Evolutionary conservation across 1,139 yeast genomes (phyloP).

Genomic region (Candida sp.): DNA sequence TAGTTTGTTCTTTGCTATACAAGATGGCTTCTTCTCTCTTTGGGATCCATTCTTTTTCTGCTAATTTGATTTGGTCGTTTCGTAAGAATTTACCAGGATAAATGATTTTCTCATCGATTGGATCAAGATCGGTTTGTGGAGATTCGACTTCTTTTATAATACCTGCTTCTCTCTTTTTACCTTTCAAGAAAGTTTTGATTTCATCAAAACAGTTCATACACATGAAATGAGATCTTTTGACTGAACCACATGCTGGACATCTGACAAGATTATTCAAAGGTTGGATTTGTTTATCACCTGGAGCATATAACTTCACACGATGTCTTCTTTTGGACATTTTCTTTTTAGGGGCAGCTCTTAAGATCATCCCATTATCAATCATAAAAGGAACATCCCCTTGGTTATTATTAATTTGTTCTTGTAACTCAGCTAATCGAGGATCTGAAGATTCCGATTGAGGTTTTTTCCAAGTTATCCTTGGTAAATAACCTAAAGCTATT

Average conservation of each 20-base stretch:
- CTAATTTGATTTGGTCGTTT: conserved; percentile 39
- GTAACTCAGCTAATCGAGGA: conserved; percentile 27
- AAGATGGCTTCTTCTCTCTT: conserved; percentile 38
- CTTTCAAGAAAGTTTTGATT: conserved; percentile 67
- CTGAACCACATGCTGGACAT: conserved; percentile 96
- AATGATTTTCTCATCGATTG: conserved; percentile 59
- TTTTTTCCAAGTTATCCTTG: background rate
- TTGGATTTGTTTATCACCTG: conserved; percentile 79
- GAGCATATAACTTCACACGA: conserved; percentile 77
- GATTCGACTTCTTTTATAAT: conserved; percentile 10
- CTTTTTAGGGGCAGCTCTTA: conserved; percentile 91
- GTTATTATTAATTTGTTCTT: conserved; percentile 24
- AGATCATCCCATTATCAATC: conserved; percentile 58
- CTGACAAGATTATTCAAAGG: conserved; percentile 74
- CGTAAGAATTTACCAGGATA: conserved; percentile 68
- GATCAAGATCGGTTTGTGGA: conserved; percentile 52
- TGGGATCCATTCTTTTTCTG: conserved; percentile 67
- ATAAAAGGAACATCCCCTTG: conserved; percentile 29
- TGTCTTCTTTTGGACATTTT: conserved; percentile 84
- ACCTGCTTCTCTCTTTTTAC: conserved; percentile 41
- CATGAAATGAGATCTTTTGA: conserved; percentile 82
- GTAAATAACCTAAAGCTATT: background rate
- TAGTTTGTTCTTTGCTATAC: conserved; percentile 21
- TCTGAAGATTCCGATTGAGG: conserved; percentile 11
- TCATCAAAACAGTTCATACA: conserved; percentile 93